A percentile compares a stretch with the other conserved stretches of the same genome.
phyloP scores from a whole-genome alignment of 768 basidiomycete species.

The Coprinellus micaceus region DNA sequence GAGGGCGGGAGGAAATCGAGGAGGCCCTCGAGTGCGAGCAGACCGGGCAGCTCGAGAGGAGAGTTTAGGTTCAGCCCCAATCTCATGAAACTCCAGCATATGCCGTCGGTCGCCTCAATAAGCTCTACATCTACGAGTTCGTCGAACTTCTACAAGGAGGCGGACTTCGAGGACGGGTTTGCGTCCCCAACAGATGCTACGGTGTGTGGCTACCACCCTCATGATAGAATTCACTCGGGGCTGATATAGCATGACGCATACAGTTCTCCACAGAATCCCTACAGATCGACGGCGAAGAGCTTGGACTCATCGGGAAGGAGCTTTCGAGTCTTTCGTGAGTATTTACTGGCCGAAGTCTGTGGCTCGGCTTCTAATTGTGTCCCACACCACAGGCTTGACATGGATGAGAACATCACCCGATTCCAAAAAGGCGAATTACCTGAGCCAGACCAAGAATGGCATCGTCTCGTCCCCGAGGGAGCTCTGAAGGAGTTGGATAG shows the following conservation, averaged over 20 bases:
- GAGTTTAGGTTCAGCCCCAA: constrained; percentile 2
- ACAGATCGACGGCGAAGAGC: neutral
- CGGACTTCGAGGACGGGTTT: neutral
- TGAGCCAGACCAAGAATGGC: constrained; percentile 81
- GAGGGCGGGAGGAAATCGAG: neutral
- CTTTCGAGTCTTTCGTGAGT: constrained; percentile 8
- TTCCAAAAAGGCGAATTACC: constrained; percentile 67
- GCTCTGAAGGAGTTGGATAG: constrained; percentile 69
- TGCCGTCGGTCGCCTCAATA: neutral
- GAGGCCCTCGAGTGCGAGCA: too few species aligned
- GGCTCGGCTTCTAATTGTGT: constrained; percentile 26
- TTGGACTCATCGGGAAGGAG: neutral
- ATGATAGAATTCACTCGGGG: neutral
- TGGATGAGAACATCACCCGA: constrained; percentile 57
- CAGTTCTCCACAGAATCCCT: neutral
- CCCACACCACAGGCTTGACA: constrained; percentile 39
- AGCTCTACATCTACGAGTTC: neutral
- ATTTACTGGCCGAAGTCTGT: neutral
- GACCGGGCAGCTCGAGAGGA: neutral
- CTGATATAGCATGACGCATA: too few species aligned
- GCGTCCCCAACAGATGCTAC: neutral
- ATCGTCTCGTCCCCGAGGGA: constrained; percentile 68
- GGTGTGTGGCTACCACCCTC: neutral
- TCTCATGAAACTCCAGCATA: neutral
- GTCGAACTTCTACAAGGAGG: neutral